Evolutionary conservation across 768 basidiomycete species (phyloP).

Genomic region (Daedalea quercina): DNA sequence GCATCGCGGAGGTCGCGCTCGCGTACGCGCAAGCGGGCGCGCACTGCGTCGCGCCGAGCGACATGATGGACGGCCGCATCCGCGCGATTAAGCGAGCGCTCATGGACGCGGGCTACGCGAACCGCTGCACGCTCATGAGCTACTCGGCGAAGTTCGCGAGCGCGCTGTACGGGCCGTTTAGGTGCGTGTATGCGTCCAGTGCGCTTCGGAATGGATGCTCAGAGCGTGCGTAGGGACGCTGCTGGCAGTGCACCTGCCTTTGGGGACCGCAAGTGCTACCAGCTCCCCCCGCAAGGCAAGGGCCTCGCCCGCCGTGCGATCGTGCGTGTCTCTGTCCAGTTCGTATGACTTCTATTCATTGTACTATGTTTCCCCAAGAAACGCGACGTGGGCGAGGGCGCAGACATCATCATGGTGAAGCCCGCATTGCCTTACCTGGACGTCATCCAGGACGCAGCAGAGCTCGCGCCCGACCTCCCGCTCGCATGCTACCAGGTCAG

Average conservation of each 20-base stretch:
- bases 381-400: constrained; percentile 87
- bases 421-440: constrained; percentile 95
- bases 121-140: constrained; percentile 89
- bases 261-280: constrained; percentile 96
- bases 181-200: constrained; percentile 37
- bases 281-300: constrained; percentile 82
- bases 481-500: constrained; percentile 98
- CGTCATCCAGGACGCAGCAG: constrained; percentile 83
- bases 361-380: constrained; percentile 38
- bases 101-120: constrained; percentile 79
- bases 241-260: constrained; percentile 94
- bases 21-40: constrained; percentile 94
- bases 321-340: constrained; percentile 38
- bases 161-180: constrained; percentile 91
- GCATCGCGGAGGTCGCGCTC: constrained; percentile 89
- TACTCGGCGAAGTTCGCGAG: constrained; percentile 99
- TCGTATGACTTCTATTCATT: not conserved
- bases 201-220: not conserved
- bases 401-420: constrained; percentile 99
- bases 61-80: constrained; percentile 99
- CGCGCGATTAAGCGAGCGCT: constrained; percentile 81
- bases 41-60: constrained; percentile 96
- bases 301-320: constrained; percentile 92
- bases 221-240: constrained; percentile 64
- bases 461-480: constrained; percentile 79